These are phyloP conservation scores for Didymella pinodella DNA, from an alignment of 2,329 filamentous ascomycete species.

Conservation along the genomic window DNA sequence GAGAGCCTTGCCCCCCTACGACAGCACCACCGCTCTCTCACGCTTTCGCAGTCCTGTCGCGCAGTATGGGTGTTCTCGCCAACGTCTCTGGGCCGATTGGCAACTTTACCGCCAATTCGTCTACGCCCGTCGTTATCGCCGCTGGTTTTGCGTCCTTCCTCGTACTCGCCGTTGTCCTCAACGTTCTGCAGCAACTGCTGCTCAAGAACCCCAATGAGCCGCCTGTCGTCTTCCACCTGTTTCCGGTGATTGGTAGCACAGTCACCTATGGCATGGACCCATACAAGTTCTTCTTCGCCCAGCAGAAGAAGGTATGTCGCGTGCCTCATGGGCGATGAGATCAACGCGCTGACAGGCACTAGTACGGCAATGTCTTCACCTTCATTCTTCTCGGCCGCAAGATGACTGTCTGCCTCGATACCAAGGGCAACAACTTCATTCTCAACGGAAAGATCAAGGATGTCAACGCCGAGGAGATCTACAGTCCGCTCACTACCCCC, in stretches of 20 bases:
- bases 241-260: constrained; percentile 84
- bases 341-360: constrained; percentile 31
- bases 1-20: constrained; percentile 25
- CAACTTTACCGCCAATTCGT: constrained; percentile 52
- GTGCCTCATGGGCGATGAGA: constrained; percentile 10
- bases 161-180: constrained; percentile 70
- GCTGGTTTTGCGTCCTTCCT: constrained; percentile 59
- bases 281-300: constrained; percentile 79
- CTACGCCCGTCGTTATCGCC: constrained; percentile 55
- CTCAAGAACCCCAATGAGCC: constrained; percentile 77
- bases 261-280: constrained; percentile 95
- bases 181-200: constrained; percentile 80
- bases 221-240: constrained; percentile 70
- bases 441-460: constrained; percentile 90
- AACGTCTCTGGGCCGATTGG: constrained; percentile 58
- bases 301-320: constrained; percentile 72
- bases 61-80: constrained; percentile 62
- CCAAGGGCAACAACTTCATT: constrained; percentile 87
- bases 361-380: constrained; percentile 91
- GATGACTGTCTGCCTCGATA: constrained; percentile 84
- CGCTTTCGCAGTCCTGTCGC: constrained; percentile 26
- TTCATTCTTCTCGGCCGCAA: constrained; percentile 89
- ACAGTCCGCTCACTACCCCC: constrained; percentile 74
- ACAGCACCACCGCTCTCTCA: constrained; percentile 23
- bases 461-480: constrained; percentile 89